Percentiles rank a stretch among this genome's conserved stretches.
phyloP scores from a whole-genome alignment of 2,329 filamentous ascomycete species.

The Endocalyx cinctus region DNA sequence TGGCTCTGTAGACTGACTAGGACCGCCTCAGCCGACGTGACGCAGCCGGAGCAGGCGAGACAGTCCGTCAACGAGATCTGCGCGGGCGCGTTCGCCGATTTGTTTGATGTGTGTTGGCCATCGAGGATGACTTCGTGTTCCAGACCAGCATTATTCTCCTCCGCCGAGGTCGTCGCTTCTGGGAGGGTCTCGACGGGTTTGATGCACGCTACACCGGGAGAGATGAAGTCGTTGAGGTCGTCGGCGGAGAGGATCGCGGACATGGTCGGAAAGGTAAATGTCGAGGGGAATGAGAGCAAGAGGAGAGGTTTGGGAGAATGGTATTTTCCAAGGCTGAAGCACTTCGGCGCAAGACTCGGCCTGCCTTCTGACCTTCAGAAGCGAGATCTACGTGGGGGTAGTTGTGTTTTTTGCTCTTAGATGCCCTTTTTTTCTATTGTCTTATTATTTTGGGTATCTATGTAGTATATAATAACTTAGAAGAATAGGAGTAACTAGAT shows the following conservation, averaged over 20 bases:
- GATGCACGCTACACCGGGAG: slow-evolving; percentile 94
- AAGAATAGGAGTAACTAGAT: too few relatives aligned
- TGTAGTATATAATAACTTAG: too few relatives aligned
- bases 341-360: too few relatives aligned
- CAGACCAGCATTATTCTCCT: slow-evolving; percentile 24
- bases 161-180: slow-evolving; percentile 41
- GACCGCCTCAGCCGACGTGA: slow-evolving; percentile 96
- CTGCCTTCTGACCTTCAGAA: too few relatives aligned
- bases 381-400: too few relatives aligned
- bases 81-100: slow-evolving; percentile 61
- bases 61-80: slow-evolving; percentile 97
- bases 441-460: too few relatives aligned
- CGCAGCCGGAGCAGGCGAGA: slow-evolving; percentile 93
- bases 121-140: slow-evolving; percentile 90
- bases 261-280: slow-evolving; percentile 51
- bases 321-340: too few relatives aligned
- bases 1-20: slow-evolving; percentile 93
- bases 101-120: slow-evolving; percentile 59
- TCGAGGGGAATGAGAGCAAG: background rate
- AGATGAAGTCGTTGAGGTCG: slow-evolving; percentile 98
- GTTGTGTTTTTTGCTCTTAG: too few relatives aligned
- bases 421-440: too few relatives aligned
- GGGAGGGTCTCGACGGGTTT: slow-evolving; percentile 95
- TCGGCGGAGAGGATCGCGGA: slow-evolving; percentile 95
- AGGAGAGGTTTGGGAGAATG: background rate